phyloP scores from a whole-genome alignment of 306 rosid genomes.

The cucumber (Cucumis sativus) region Cucumber_9930_V3 NC_026659.2:28506501-28507000 shows the following conservation, averaged over 20 bases:
- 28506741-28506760: slow-evolving; percentile 62
- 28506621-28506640: slow-evolving; percentile 41
- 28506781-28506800: slow-evolving; percentile 27
- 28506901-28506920: background rate
- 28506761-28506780: slow-evolving; percentile 47
- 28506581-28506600: slow-evolving; percentile 54
- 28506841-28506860: background rate
- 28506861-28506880: background rate
- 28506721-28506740: slow-evolving; percentile 47
- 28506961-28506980: background rate
- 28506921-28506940: background rate
- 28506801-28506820: slow-evolving; percentile 44
- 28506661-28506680: slow-evolving; percentile 83
- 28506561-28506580: slow-evolving; percentile 50
- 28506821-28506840: background rate
- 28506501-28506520: background rate
- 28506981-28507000: background rate
- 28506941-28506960: background rate
- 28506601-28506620: slow-evolving; percentile 44
- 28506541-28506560: slow-evolving; percentile 86
- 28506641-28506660: slow-evolving; percentile 33
- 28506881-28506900: background rate
- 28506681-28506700: slow-evolving; percentile 82
- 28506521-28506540: background rate
- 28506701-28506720: slow-evolving; percentile 64